Evolutionary conservation across 345 rosid species (phyloP).

Genomic region (Salix udensis): DNA sequence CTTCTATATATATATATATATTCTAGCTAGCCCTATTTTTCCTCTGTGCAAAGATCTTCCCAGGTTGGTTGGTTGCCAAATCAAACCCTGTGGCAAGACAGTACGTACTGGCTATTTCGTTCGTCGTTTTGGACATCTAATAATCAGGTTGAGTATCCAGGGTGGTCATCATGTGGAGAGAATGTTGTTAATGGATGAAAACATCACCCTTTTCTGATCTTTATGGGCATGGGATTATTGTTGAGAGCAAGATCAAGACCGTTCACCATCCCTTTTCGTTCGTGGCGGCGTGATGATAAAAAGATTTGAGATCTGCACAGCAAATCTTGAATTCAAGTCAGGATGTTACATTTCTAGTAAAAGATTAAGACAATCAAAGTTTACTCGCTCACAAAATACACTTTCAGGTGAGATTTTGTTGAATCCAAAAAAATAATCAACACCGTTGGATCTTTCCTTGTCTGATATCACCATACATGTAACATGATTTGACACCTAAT

Average conservation of each 20-base stretch:
- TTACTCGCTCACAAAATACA: no score
- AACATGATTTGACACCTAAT: constrained; percentile 10
- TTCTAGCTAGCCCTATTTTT: neutral
- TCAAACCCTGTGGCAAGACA: neutral
- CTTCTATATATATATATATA: neutral
- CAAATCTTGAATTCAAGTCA: no score
- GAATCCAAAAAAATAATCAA: neutral
- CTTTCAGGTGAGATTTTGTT: no score
- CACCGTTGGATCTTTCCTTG: neutral
- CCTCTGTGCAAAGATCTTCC: neutral
- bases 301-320: rapidly evolving
- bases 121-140: neutral
- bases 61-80: neutral
- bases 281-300: no score
- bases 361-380: no score
- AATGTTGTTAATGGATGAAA: constrained; percentile 11
- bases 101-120: neutral
- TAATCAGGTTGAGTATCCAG: neutral
- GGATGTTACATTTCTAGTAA: no score
- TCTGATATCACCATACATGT: neutral
- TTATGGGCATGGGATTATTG: neutral
- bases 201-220: neutral
- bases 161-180: neutral
- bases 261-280: no score
- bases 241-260: neutral